phyloP scores from a whole-genome alignment of 1,284 basidiomycete genomes.

The Leccinum angustisporum region DNA sequence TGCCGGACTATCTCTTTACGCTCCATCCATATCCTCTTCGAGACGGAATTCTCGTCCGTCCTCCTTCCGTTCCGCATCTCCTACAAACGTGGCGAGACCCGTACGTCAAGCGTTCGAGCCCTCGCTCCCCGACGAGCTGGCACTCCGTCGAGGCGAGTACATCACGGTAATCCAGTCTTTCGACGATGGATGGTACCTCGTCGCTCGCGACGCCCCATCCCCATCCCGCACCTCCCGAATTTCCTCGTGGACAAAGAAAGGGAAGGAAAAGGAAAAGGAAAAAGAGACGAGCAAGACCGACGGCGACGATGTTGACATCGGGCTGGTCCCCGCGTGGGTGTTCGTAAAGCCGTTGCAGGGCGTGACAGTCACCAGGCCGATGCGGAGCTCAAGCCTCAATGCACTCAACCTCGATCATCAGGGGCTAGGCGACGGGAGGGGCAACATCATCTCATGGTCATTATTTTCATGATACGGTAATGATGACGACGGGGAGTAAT shows the following conservation, averaged over 20 bases:
- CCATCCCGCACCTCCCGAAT: conserved; percentile 32
- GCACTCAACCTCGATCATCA: background rate
- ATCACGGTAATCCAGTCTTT: conserved; percentile 60
- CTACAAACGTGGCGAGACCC: conserved; percentile 44
- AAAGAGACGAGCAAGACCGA: background rate
- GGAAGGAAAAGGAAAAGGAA: background rate
- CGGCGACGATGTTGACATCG: conserved; percentile 41
- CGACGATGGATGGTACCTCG: conserved; percentile 77
- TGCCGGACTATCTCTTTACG: conserved; percentile 23
- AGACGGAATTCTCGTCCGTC: conserved; percentile 17
- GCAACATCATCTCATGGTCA: background rate
- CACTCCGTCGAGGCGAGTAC: conserved; percentile 53
- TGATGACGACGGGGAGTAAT: background rate
- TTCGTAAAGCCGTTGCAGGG: conserved; percentile 64
- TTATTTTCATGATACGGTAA: background rate
- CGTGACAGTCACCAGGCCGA: conserved; percentile 56
- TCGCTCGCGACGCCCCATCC: conserved; percentile 49
- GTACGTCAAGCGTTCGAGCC: conserved; percentile 64
- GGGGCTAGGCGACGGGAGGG: background rate
- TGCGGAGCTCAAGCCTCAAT: conserved; percentile 54
- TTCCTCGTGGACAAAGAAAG: conserved; percentile 4
- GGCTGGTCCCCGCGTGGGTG: conserved; percentile 71
- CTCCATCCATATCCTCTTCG: conserved; percentile 12
- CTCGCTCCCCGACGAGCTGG: conserved; percentile 68
- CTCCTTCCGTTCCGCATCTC: conserved; percentile 34